These are phyloP conservation scores for Spongospora subterranea DNA, from an alignment of 208 protist species.

Conservation along the genomic window DNA sequence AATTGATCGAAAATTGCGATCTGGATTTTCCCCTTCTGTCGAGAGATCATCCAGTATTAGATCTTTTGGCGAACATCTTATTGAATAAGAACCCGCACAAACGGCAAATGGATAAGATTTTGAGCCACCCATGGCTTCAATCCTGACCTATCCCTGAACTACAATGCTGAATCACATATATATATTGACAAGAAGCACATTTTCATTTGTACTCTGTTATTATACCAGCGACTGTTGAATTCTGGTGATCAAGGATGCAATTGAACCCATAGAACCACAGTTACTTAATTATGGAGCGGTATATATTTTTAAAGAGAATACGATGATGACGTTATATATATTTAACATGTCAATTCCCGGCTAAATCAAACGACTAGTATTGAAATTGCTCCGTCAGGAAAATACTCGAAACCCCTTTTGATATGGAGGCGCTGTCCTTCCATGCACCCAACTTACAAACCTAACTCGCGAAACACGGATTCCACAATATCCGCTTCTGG, in stretches of 20 bases:
- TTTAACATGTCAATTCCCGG: no score
- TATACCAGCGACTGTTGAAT: no score
- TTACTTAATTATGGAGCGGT: constrained; percentile 30
- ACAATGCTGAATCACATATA: background rate
- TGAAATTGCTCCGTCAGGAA: no score
- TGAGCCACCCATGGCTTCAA: constrained; percentile 1
- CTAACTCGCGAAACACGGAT: background rate
- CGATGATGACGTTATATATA: no score
- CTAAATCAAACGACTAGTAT: no score
- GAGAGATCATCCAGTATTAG: background rate
- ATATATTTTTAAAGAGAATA: no score
- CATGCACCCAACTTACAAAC: no score
- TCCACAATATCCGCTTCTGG: background rate
- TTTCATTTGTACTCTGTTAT: background rate
- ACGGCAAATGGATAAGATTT: background rate
- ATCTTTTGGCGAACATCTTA: background rate
- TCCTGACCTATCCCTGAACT: background rate
- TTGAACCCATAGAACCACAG: no score
- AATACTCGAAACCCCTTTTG: no score
- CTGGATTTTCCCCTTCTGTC: background rate
- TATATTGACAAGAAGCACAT: background rate
- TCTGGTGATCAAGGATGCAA: no score
- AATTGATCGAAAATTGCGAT: background rate
- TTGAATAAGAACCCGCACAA: background rate
- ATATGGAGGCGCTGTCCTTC: no score